Base-by-base conservation (phyloP, 2,329 filamentous ascomycete species). In the Claviceps sp. region DNA sequence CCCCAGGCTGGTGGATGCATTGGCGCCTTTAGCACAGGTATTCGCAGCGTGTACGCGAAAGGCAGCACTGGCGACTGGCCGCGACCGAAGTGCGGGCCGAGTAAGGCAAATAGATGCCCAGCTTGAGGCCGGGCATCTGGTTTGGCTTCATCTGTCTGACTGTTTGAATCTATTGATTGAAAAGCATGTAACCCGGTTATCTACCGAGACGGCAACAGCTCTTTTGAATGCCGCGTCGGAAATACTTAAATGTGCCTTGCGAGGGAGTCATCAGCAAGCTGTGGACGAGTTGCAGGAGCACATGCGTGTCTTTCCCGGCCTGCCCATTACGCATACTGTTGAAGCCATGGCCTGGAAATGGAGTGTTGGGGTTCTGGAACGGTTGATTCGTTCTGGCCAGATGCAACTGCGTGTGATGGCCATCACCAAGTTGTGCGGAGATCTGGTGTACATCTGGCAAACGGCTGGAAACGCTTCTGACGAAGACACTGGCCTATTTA, bases 341-440 rank as follows among this genome's bases (percentile, higher is more conserved):
- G 75, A 78, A 8, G 70, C 82, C 0, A 71, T 85, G 16, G 67
- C 74, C 1, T 72, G 74, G 50, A 75, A 81, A 52, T 94, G 86
- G 84, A 83, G 81, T 49, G 82, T 95, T 59, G 72, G 73, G 44
- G 71, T 84, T 1, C 71, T 86, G 50, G 81, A 80, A 59, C 84
- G 80, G 58, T 81, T 91, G 58, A 83, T 96, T 50, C 81, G 78
- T 61, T 91, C 87, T 53, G 84, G 86, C 38, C 87, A 91, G 61
- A 95, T 97, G 88, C 88, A 95, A 62, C 73, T 96, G 40, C 84
- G 91, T 40, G 86, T 94, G 13, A 77, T 81, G 63, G 88, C 88
- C 20, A 82, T 91, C 48, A 78, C 81, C n/a, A 73, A 72, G 20
- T 84, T 96, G 78, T 85, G 86, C 57, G 63, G 62, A 8, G 82